Evolutionary conservation across 371 early-diverging fungal genomes (phyloP), one percentile per base, ranked within the genome.

Genomic region (Dinochytrium kinnereticum): DNA sequence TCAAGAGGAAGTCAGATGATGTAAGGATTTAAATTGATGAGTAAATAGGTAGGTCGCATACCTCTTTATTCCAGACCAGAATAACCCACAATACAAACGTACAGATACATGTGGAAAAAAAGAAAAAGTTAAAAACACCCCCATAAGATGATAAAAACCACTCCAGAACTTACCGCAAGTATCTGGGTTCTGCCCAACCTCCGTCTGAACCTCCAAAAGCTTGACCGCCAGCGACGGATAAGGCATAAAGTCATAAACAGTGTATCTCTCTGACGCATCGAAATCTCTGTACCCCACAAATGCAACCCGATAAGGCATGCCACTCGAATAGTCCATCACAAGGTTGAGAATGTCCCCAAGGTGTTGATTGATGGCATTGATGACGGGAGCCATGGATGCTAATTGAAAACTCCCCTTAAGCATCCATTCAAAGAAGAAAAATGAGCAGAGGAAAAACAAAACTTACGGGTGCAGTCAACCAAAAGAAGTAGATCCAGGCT

Each of bases 381-480:
- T 19, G 30, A 55, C 24, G 30, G 57, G 30, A 10, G 57, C 21
- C 57, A 55, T 55, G 15, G 57, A 55, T 5, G 15, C 57, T 55
- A 15, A 13, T 44, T 19, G 19, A 13, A 19, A 44, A n/a, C n/a
- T n/a, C n/a, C 19, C 13, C 10, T 19, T 10, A 55, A 15, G 57
- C 7, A 26, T 55, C 7, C 5, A 10, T 55, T 17, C 26, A 55
- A 26, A 55, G 57, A 30, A 55, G 26, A 55, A 30, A 24, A 55
- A 10, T 7, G 57, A 15, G 57, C 10, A 7, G 26, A 55, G 26
- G 30, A 10, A 55, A 15, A 24, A 15, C 17, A 15, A 24, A 15
- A 55, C 7, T 55, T 55, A 55, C 57, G 57, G 5, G 57, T 55
- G 57, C 57, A 55, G 30, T 55, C 57, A 55, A 55, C n/a, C n/a